Percentiles rank a stretch among this genome's conserved stretches.
Evolutionary conservation across 257 asterid genomes (phyloP).

Genomic region (Nicotiana tomentosiformis): DNA sequence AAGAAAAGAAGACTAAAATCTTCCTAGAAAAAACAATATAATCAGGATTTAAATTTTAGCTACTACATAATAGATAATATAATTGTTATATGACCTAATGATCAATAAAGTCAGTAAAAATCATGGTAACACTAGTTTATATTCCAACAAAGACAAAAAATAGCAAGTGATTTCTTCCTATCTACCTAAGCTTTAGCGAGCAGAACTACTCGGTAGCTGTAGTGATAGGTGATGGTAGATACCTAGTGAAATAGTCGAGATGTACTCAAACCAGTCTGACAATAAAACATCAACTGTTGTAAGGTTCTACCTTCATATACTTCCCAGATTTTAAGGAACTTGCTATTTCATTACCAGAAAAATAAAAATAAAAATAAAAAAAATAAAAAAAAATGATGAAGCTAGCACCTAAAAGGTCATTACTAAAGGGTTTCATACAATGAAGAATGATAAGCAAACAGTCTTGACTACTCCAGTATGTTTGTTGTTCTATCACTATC

Average conservation of each 20-base stretch:
- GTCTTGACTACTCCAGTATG: no score
- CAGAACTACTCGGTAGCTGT: background rate
- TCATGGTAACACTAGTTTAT: background rate
- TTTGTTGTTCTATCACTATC: background rate
- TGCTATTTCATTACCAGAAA: background rate
- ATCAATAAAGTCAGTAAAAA: background rate
- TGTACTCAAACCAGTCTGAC: no score
- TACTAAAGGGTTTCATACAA: background rate
- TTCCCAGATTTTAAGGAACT: background rate
- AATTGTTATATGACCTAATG: background rate
- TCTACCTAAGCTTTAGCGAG: background rate
- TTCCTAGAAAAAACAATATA: background rate
- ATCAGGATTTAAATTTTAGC: background rate
- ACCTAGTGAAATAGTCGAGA: rapidly evolving
- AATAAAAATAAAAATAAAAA: rapidly evolving
- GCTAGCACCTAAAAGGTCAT: background rate
- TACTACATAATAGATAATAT: no score
- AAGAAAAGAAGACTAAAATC: background rate
- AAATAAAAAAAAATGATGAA: no score
- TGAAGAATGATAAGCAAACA: background rate
- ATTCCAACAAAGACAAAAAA: background rate
- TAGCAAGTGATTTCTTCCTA: background rate
- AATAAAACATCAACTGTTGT: background rate
- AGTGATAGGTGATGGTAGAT: rapidly evolving
- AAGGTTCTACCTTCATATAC: background rate